Evolutionary conservation across 306 rosid species (phyloP).

Genomic region (Vigna radiata): DNA sequence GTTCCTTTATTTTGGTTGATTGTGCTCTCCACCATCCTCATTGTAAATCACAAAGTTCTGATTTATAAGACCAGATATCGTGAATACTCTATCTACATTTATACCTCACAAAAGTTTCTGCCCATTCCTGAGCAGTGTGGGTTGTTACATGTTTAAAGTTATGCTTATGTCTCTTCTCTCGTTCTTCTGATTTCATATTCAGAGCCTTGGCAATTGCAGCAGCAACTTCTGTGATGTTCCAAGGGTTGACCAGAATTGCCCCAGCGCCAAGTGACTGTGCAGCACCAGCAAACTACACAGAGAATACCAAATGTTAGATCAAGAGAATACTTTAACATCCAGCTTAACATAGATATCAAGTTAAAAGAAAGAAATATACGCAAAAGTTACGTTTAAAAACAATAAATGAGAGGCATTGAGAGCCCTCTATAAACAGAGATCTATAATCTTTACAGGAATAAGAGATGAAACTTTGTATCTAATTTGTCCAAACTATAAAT

Average conservation of each 20-base stretch:
- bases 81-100: slow-evolving; percentile 24
- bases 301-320: slow-evolving; percentile 42
- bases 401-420: slow-evolving; percentile 7
- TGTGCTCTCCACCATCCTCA: neutral
- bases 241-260: slow-evolving; percentile 86
- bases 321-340: neutral
- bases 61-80: slow-evolving; percentile 1
- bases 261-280: slow-evolving; percentile 97
- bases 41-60: slow-evolving; percentile 7
- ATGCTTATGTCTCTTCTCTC: slow-evolving; percentile 81
- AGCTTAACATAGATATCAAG: neutral
- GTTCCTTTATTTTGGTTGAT: too few species aligned
- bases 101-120: slow-evolving; percentile 94
- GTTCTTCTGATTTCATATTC: slow-evolving; percentile 66
- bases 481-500: slow-evolving; percentile 11
- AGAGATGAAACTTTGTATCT: slow-evolving; percentile 30
- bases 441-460: neutral
- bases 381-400: neutral
- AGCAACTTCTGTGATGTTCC: slow-evolving; percentile 91
- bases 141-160: slow-evolving; percentile 71
- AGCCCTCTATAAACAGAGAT: slow-evolving; percentile 15
- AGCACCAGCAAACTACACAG: slow-evolving; percentile 93
- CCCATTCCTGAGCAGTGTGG: slow-evolving; percentile 98
- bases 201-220: slow-evolving; percentile 73
- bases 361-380: slow-evolving; percentile 10